Evolutionary conservation across 176 grass and related monocot genomes (phyloP).

Genomic region (Oryza punctata): DNA sequence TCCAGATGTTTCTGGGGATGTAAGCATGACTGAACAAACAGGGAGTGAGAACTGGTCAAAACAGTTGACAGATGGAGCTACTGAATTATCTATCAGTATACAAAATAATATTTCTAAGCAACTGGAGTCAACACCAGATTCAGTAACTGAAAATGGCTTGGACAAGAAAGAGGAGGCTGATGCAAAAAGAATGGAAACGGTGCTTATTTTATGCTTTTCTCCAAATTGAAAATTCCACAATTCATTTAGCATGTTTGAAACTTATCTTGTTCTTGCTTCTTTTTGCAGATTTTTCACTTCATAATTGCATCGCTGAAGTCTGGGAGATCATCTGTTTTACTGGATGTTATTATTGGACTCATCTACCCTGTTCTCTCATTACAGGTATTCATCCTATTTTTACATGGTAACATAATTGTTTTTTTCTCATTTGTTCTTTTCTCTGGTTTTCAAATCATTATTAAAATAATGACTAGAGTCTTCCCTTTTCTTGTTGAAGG

Average conservation of each 20-base stretch:
- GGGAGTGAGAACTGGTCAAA: slow-evolving; percentile 70
- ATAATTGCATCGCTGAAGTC: slow-evolving; percentile 82
- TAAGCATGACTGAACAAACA: slow-evolving; percentile 50
- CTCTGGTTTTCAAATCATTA: not conserved
- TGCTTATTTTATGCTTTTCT: slow-evolving; percentile 41
- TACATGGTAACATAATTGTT: not conserved
- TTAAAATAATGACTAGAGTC: not conserved
- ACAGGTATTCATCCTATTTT: slow-evolving; percentile 60
- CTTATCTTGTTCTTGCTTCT: slow-evolving; percentile 38
- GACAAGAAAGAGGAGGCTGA: slow-evolving; percentile 52
- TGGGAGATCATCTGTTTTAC: slow-evolving; percentile 85
- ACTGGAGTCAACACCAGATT: slow-evolving; percentile 47
- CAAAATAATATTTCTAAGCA: slow-evolving; percentile 70
- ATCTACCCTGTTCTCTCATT: slow-evolving; percentile 84
- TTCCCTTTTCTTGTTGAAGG: not conserved
- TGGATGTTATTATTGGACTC: slow-evolving; percentile 71
- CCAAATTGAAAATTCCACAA: slow-evolving; percentile 1
- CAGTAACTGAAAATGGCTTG: slow-evolving; percentile 47
- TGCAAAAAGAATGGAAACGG: slow-evolving; percentile 87
- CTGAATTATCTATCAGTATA: slow-evolving; percentile 74
- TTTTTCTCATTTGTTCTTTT: not conserved
- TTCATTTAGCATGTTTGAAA: slow-evolving; percentile 28
- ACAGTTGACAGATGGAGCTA: slow-evolving; percentile 66
- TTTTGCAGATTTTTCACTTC: slow-evolving; percentile 93
- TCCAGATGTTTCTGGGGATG: slow-evolving; percentile 36